Conservation (phyloP, 2,329 filamentous ascomycete species). For the Neofusicoccum parvum region DNA sequence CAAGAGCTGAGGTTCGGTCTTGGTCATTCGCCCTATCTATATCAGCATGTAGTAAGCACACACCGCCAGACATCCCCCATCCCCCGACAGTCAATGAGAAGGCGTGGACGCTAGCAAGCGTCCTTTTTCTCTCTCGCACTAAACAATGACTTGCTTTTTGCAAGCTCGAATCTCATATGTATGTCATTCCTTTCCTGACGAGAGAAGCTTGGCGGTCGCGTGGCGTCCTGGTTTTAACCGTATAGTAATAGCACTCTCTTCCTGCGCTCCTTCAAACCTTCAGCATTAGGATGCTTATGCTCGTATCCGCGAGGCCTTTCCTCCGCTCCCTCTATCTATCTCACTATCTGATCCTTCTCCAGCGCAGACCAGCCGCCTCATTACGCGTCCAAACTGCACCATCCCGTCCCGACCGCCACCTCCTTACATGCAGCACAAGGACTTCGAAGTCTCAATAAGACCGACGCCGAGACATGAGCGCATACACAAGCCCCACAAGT, state of each 20-base stretch:
- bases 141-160: constrained; percentile 1
- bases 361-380: neutral
- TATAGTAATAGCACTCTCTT: neutral
- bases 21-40: constrained; percentile 14
- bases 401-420: neutral
- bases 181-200: neutral
- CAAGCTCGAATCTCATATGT: neutral
- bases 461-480: no score
- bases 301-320: neutral
- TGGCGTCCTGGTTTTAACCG: neutral
- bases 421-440: no score
- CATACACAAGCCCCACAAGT: no score
- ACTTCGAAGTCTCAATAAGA: no score
- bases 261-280: neutral
- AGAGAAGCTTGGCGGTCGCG: constrained; percentile 7
- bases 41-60: constrained; percentile 2
- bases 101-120: neutral
- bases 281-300: neutral
- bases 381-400: constrained; percentile 7
- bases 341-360: neutral
- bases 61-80: neutral
- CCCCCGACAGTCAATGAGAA: neutral
- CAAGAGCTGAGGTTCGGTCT: neutral
- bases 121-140: neutral
- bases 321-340: neutral